phyloP scores from a whole-genome alignment of 352 stramenopile species.

The Globisporangium cylindrosporum region DNA sequence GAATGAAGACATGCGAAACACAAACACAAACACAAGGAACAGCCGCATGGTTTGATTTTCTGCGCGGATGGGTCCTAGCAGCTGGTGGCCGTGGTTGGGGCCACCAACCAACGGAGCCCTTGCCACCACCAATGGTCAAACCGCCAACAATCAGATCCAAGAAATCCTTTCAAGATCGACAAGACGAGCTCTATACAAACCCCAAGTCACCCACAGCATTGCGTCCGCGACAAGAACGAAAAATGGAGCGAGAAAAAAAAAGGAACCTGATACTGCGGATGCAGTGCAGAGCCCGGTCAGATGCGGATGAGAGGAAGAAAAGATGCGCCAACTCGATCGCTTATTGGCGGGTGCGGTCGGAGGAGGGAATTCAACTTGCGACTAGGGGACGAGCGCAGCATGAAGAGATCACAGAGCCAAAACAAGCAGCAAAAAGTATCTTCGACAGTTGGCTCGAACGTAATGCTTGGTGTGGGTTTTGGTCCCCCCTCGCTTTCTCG shows the following conservation, averaged over 20 bases:
- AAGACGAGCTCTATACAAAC: not conserved
- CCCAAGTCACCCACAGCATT: not conserved
- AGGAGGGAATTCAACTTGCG: conserved; percentile 6
- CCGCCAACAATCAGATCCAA: not conserved
- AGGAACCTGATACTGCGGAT: conserved; percentile 11
- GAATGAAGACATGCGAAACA: not conserved
- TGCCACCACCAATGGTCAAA: too few relatives aligned
- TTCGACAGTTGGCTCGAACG: conserved; percentile 15
- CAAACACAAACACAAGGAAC: not conserved
- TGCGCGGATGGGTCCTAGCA: not conserved
- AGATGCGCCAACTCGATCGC: conserved; percentile 20
- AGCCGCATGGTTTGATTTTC: not conserved
- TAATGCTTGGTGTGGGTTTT: not conserved
- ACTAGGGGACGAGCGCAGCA: not conserved
- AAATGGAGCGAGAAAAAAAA: conserved; percentile 1
- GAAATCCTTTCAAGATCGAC: conserved; percentile 1
- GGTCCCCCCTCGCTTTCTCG: conserved; percentile 8
- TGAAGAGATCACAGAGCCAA: not conserved
- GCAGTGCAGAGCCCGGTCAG: conserved; percentile 1
- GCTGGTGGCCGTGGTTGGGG: not conserved
- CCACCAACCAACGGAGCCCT: too few relatives aligned
- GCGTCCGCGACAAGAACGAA: not conserved
- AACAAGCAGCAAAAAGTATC: conserved; percentile 28
- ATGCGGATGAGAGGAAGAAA: conserved; percentile 12
- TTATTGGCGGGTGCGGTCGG: conserved; percentile 21